Base-by-base conservation (phyloP, 495 filamentous ascomycete species). In the Lasiosphaeris hirsuta region DNA sequence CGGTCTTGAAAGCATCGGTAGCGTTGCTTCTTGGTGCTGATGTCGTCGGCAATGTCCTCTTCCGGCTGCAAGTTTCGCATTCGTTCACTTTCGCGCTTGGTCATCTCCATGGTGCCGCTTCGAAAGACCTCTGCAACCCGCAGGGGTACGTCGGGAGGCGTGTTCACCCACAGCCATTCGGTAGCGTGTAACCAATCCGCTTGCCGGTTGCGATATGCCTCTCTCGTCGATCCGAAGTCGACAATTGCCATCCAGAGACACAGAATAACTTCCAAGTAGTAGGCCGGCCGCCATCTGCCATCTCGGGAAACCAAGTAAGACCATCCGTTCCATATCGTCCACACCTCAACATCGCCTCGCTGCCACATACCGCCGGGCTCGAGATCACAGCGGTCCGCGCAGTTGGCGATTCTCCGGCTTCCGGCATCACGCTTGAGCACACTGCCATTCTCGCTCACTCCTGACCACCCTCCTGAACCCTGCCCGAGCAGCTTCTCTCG, bases 281-380 rank as follows among this genome's bases (percentile, higher is more conserved):
- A 48, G 6, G 15, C 45, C n/a, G 45, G 45, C 10, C 45, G 45
- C 14, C 14, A 48, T 30, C 45, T 15, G 9, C 45, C 45, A 33
- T 48, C 45, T 10, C 45, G 45, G 10, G 45, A 23, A 14, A 34
- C 19, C 10, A 48, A 11, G 45, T 18, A 48, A 11, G 45, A 48
- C 45, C 45, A 48, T 23, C 45, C 45, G 30, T 48, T 48, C 45
- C 45, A 48, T 10, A 48, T 14, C 3, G 45, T 48, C 45, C 45
- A 48, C 8, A 48, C 45, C 7, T 48, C 45, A 23, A 48, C 45
- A 23, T 48, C 45, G 15, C 17, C 15, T 7, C 17, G 15, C 17
- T 23, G 19, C 15, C 15, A 48, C 10, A 48, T 23, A 23, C 45
- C 45, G 45, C 45, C 45, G 45, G 45, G 45, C n/a, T 48, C 45